A percentile compares a stretch with the other conserved stretches of the same genome.
Conservation (phyloP, 129 eudicot genomes). For the Centella asiatica region DNA sequence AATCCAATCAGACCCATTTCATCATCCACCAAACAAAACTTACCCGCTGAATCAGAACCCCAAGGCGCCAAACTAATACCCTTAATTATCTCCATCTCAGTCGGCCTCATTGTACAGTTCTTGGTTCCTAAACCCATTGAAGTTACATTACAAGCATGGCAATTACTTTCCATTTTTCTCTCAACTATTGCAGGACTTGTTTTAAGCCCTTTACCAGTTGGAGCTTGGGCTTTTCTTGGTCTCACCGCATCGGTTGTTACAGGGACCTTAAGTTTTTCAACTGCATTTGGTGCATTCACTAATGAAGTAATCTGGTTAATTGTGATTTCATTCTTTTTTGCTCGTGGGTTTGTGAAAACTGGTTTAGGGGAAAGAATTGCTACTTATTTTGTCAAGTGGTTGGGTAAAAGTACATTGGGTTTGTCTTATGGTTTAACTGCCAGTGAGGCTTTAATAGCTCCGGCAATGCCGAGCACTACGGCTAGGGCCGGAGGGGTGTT, state of each 20-base stretch:
- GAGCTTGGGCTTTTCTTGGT: slow-evolving; percentile 79
- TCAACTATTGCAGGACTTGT: slow-evolving; percentile 81
- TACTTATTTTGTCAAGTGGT: slow-evolving; percentile 79
- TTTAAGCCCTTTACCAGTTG: slow-evolving; percentile 79
- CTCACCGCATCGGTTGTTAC: slow-evolving; percentile 54
- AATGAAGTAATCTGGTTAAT: slow-evolving; percentile 92
- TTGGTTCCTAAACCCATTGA: slow-evolving; percentile 52
- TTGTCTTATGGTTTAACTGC: slow-evolving; percentile 80
- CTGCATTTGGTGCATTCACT: slow-evolving; percentile 70
- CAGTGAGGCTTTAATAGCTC: slow-evolving; percentile 88
- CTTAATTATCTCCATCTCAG: slow-evolving; percentile 35
- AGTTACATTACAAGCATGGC: slow-evolving; percentile 87
- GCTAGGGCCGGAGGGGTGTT: slow-evolving; percentile 96
- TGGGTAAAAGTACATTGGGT: slow-evolving; percentile 80
- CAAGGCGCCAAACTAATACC: slow-evolving; percentile 60
- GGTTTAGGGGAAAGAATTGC: slow-evolving; percentile 88
- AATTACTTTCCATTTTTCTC: slow-evolving; percentile 57
- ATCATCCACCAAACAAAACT: slow-evolving; percentile 16
- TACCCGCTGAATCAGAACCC: slow-evolving; percentile 22
- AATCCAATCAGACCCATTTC: slow-evolving; percentile 17
- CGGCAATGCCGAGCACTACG: slow-evolving; percentile 97
- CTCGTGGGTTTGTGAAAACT: slow-evolving; percentile 77
- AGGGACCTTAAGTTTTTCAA: slow-evolving; percentile 44
- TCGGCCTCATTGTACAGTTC: slow-evolving; percentile 56
- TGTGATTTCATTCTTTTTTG: slow-evolving; percentile 78